phyloP scores from a whole-genome alignment of 176 grass and related monocot genomes.

The Aegilops bicornis region DNA sequence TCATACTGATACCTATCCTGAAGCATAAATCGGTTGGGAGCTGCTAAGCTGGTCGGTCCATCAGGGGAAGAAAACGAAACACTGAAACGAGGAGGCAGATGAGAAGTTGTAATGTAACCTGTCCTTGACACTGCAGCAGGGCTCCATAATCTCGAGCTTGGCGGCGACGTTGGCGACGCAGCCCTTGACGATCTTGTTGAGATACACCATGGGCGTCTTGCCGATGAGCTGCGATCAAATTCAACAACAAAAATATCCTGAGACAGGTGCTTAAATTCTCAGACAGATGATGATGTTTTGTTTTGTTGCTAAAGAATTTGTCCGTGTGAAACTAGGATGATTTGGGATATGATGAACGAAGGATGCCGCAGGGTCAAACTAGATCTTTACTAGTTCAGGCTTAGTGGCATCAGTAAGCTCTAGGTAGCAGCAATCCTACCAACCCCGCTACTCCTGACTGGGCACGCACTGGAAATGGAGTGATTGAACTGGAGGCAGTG shows the following conservation, averaged over 20 bases:
- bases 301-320: neutral
- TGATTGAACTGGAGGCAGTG: neutral
- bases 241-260: neutral
- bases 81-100: neutral
- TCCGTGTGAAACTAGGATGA: neutral
- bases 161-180: constrained; percentile 76
- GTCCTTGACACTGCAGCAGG: constrained; percentile 98
- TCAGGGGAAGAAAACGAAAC: neutral
- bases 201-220: constrained; percentile 97
- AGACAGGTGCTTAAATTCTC: neutral
- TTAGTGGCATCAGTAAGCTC: neutral
- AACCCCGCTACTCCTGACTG: neutral
- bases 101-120: constrained; percentile 29
- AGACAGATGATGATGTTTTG: neutral
- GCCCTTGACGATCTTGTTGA: constrained; percentile 84
- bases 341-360: neutral
- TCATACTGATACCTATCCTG: constrained; percentile 98
- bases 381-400: neutral
- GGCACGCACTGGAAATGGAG: neutral
- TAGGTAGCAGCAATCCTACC: neutral
- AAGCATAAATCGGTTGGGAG: constrained; percentile 18
- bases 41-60: neutral
- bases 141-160: constrained; percentile 99
- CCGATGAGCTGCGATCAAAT: constrained; percentile 73
- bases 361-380: neutral